Percentiles rank a stretch among this genome's conserved stretches.
Evolutionary conservation across 139 green algal genomes (phyloP).

Genomic region (Chara braunii): DNA sequence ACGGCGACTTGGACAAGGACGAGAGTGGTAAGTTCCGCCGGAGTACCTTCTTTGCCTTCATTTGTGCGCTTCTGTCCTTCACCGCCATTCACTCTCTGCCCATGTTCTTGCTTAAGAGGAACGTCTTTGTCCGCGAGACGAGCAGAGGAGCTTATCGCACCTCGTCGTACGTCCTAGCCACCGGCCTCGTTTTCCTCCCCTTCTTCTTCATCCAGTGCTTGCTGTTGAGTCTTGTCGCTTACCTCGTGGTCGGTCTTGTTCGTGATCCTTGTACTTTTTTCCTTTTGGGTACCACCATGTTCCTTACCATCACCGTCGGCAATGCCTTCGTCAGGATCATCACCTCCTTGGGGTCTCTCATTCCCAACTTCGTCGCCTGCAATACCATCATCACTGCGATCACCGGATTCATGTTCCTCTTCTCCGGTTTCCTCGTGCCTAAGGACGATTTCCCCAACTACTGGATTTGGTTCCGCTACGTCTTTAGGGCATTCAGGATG

Average conservation of each 20-base stretch:
- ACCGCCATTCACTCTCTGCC: constrained; percentile 43
- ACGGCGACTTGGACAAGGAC: background rate
- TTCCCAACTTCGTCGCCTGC: constrained; percentile 39
- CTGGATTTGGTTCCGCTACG: constrained; percentile 46
- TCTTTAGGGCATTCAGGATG: too few relatives aligned
- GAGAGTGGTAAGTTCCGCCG: background rate
- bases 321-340: constrained; percentile 40
- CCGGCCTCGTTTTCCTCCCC: constrained; percentile 18
- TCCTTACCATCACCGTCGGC: constrained; percentile 24
- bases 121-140: constrained; percentile 39
- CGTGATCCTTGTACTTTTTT: constrained; percentile 10
- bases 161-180: constrained; percentile 38
- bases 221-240: constrained; percentile 20
- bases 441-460: constrained; percentile 20
- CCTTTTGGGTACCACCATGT: constrained; percentile 9
- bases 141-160: constrained; percentile 41
- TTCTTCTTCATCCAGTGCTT: constrained; percentile 37
- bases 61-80: constrained; percentile 36
- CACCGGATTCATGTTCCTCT: constrained; percentile 42
- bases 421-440: constrained; percentile 35
- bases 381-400: constrained; percentile 22
- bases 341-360: constrained; percentile 19
- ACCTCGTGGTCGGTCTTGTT: constrained; percentile 26
- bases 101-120: constrained; percentile 38
- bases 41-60: constrained; percentile 25